Evolutionary conservation across 2,329 filamentous ascomycete genomes (phyloP), one percentile per base, ranked within the genome.

Genomic region (Trichoderma simmonsii): DNA sequence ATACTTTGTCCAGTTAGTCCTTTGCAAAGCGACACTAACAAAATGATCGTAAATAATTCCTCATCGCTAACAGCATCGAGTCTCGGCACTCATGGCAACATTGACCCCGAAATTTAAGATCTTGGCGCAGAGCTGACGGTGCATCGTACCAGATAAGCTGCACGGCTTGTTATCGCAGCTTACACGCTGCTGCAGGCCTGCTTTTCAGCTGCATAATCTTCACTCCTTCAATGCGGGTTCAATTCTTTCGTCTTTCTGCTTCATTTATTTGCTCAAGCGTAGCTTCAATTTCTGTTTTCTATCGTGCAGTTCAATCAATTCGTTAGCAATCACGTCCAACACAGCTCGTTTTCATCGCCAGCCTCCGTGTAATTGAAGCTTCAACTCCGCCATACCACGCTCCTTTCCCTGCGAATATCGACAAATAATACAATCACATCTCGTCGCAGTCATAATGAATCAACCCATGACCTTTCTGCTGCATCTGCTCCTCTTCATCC

Each of bases 401-500:
- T 60, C 30, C 26, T 24, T n/a, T 54, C 28, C 3, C 48, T 15
- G 14, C 9, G 6, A 39, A 36, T 28, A 28, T 6, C 39, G 8
- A 24, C n/a, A 9, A 18, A 48, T 24, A 24, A 18, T 26, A 8
- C 4, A 34, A 48, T 24, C 43, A 48, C 18, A 48, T 8, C n/a
- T n/a, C n/a, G 4, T 54, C 28, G 6, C 7, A 43, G 8, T 12
- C 30, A 36, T 32, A 28, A 51, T 28, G 39, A 39, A 24, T 11
- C 48, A 24, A 32, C 30, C 56, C 12, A 39, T 73, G 48, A 15
- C 26, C n/a, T 48, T 28, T 12, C 43, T 71, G 3, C 14, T 67
- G 24, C 56, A 59, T 7, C n/a, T 76, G 59, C 18, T 73, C 18
- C 32, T 74, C 11, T 62, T 73, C 30, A 63, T 70, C 34, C 34